Evolutionary conservation across 2,329 filamentous ascomycete species (phyloP).

Genomic region (Ascochyta clinopodiicola): DNA sequence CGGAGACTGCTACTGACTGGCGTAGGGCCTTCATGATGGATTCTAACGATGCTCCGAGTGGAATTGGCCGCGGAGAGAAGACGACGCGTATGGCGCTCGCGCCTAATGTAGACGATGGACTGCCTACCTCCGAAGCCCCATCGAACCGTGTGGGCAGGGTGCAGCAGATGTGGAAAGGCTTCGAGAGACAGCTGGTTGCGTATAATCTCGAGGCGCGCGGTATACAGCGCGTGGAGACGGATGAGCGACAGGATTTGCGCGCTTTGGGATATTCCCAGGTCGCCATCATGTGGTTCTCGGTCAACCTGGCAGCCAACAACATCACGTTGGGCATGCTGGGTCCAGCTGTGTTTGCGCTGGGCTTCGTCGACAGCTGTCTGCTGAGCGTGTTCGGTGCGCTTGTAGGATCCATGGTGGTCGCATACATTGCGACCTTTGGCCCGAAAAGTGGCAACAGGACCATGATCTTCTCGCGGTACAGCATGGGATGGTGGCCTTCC

Average conservation of each 20-base stretch:
- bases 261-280: constrained; percentile 63
- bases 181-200: constrained; percentile 52
- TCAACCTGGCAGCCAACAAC: constrained; percentile 69
- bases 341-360: constrained; percentile 63
- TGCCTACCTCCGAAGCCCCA: constrained; percentile 27
- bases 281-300: constrained; percentile 65
- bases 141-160: constrained; percentile 16
- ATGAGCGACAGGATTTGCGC: constrained; percentile 61
- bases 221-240: constrained; percentile 63
- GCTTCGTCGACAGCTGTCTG: constrained; percentile 63
- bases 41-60: neutral
- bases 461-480: constrained; percentile 65
- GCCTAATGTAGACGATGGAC: constrained; percentile 25
- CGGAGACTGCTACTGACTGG: constrained; percentile 41
- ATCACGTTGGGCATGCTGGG: constrained; percentile 70
- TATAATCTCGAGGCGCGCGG: constrained; percentile 67
- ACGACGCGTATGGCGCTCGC: constrained; percentile 29
- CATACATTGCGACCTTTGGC: constrained; percentile 68
- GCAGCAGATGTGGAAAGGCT: constrained; percentile 34
- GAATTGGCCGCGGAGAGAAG: constrained; percentile 26
- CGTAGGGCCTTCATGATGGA: constrained; percentile 40
- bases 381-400: constrained; percentile 65
- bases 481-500: constrained; percentile 71
- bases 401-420: constrained; percentile 61
- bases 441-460: constrained; percentile 67